Conservation (phyloP, 345 rosid genomes). For the Melastoma malabathricum region DNA sequence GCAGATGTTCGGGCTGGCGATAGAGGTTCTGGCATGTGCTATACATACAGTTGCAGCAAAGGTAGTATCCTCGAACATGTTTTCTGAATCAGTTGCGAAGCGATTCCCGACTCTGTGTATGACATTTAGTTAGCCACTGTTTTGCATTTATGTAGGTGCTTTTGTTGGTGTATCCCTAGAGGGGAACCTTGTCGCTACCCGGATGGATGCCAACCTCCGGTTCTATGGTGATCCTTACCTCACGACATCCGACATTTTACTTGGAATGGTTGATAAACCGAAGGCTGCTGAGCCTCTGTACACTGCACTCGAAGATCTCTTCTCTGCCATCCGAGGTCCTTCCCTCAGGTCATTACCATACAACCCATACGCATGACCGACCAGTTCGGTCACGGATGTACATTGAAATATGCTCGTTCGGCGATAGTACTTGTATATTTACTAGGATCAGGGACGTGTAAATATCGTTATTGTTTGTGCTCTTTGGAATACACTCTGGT, state of each 20-base stretch:
- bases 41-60: slow-evolving; percentile 95
- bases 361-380: slow-evolving; percentile 8
- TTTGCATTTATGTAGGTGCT: slow-evolving; percentile 45
- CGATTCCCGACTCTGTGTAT: background rate
- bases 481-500: too few species aligned
- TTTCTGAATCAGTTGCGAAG: background rate
- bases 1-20: slow-evolving; percentile 95
- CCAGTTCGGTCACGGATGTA: background rate
- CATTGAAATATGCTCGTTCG: too few species aligned
- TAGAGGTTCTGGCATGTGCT: slow-evolving; percentile 81
- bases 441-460: too few species aligned
- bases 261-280: slow-evolving; percentile 70
- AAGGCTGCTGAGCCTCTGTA: slow-evolving; percentile 89
- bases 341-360: slow-evolving; percentile 10
- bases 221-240: slow-evolving; percentile 95
- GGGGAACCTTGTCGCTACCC: slow-evolving; percentile 73
- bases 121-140: slow-evolving; percentile 3
- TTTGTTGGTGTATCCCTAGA: slow-evolving; percentile 91
- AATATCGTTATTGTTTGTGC: too few species aligned
- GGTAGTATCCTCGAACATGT: slow-evolving; percentile 22
- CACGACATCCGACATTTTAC: slow-evolving; percentile 62
- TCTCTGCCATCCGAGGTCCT: slow-evolving; percentile 15
- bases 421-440: too few species aligned
- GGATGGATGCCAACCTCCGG: slow-evolving; percentile 68
- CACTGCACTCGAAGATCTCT: slow-evolving; percentile 50